Percentiles rank a stretch among this genome's conserved stretches.
These are phyloP conservation scores for Leishmania martiniquensis DNA, from an alignment of 208 protist genomes.

Conservation along the genomic window DNA sequence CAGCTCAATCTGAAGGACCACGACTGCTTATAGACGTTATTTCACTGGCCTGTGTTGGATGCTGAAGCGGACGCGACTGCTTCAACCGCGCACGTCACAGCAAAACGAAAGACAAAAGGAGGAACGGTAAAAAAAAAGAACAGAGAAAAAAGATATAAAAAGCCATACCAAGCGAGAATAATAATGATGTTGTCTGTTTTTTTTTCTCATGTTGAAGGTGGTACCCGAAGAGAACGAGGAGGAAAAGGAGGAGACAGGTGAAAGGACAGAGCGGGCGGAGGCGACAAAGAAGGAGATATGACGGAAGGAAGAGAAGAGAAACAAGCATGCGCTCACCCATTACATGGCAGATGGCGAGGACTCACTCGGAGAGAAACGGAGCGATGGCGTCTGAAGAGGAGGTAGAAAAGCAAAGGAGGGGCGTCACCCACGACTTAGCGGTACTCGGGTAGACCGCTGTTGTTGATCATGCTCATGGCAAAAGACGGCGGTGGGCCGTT, in stretches of 20 bases:
- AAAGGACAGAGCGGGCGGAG: background rate
- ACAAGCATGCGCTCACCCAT: background rate
- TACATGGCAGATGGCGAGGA: background rate
- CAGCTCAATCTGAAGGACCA: background rate
- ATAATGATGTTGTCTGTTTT: background rate
- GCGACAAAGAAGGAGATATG: background rate
- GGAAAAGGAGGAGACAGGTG: no score
- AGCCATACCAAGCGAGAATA: background rate
- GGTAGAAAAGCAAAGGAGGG: conserved; percentile 3
- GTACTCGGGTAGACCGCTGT: conserved; percentile 29
- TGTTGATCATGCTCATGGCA: conserved; percentile 52
- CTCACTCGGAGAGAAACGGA: background rate
- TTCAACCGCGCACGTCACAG: background rate
- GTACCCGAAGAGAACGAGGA: background rate
- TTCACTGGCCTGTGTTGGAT: background rate
- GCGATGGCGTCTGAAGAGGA: conserved; percentile 2
- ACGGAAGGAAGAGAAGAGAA: background rate
- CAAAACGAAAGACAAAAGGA: background rate
- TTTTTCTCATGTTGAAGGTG: background rate
- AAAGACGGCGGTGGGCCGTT: conserved; percentile 48
- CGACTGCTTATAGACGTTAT: background rate
- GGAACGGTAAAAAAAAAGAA: background rate
- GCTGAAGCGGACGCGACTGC: background rate
- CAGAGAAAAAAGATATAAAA: conserved; percentile 4
- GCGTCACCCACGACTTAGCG: conserved; percentile 18